Evolutionary conservation across 352 stramenopile genomes (phyloP), one percentile per base, ranked within the genome.

Genomic region (Pythium aquatile): DNA sequence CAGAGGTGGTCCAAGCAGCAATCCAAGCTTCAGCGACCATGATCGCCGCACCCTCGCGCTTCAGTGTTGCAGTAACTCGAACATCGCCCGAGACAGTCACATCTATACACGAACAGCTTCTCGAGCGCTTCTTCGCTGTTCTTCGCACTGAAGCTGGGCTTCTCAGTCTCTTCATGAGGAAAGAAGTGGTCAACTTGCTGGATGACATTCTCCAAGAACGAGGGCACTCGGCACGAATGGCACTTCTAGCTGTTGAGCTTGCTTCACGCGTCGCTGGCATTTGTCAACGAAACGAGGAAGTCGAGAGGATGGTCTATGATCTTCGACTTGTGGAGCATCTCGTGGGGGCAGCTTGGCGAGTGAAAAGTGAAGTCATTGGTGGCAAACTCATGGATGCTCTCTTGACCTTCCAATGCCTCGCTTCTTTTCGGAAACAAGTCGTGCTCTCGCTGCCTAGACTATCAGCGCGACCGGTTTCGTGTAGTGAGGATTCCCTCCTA

Each of bases 111-210:
- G 55, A 68, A 47, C 55, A 26, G 13, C 55, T 69, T 1, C 49
- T 64, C 5, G 47, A 40, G 3, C 48, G 63, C 14, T 65, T 56
- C 37, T 69, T 64, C 60, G 49, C 62, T 29, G 63, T 61, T 39
- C 55, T 55, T 13, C 37, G 40, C 14, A 60, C 44, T 17, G 28
- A 60, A 17, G 17, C 24, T 8, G 57, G 47, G 17, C 39, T 61
- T n/a, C 10, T 39, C 8, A 17, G 28, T 10, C 40, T 68, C 16
- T 33, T 26, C 16, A 46, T 63, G 30, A 48, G 17, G 2, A 33
- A 63, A 10, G 44, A 55, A 35, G n/a, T 68, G 6, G 54, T 68
- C 28, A 8, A 32, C 14, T 30, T 61, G 11, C 10, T 67, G 24
- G 32, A 61, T 5, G 24, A 32, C 42, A 61, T 61, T 20, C 40